phyloP scores from a whole-genome alignment of 1,139 yeast species.

The Kodamaea alishanica region DNA sequence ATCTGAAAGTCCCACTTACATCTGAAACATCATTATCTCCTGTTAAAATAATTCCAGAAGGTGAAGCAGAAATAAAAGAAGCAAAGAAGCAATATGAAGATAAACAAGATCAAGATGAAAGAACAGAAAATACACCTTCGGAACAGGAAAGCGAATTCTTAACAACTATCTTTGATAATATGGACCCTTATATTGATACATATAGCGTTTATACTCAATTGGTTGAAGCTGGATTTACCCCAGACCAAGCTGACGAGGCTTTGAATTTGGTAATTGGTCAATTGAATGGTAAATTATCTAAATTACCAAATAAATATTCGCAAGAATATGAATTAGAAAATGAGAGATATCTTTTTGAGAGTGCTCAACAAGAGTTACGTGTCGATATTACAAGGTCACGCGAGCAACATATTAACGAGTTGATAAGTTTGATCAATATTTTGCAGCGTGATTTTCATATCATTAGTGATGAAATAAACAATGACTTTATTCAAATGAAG shows the following conservation, averaged over 20 bases:
- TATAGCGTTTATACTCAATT: constrained; percentile 43
- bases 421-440: constrained; percentile 62
- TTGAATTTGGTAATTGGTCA: constrained; percentile 48
- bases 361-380: constrained; percentile 84
- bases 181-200: constrained; percentile 53
- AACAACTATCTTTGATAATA: constrained; percentile 30
- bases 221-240: constrained; percentile 46
- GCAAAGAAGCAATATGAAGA: not conserved
- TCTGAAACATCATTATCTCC: no score
- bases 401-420: constrained; percentile 65
- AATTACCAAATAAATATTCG: constrained; percentile 56
- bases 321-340: constrained; percentile 75
- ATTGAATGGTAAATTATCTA: constrained; percentile 52
- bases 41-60: not conserved
- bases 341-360: constrained; percentile 83
- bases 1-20: no score
- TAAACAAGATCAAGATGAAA: not conserved
- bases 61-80: not conserved
- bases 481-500: constrained; percentile 58
- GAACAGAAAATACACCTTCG: constrained; percentile 1
- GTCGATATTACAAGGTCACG: constrained; percentile 76
- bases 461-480: constrained; percentile 74
- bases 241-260: constrained; percentile 51
- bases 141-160: constrained; percentile 9
- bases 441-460: constrained; percentile 69